Percentiles rank a stretch among this genome's conserved stretches.
These are phyloP conservation scores for Paecilomyces dactylethromorphus DNA, from an alignment of 2,329 filamentous ascomycete species.

Conservation along the genomic window DNA sequence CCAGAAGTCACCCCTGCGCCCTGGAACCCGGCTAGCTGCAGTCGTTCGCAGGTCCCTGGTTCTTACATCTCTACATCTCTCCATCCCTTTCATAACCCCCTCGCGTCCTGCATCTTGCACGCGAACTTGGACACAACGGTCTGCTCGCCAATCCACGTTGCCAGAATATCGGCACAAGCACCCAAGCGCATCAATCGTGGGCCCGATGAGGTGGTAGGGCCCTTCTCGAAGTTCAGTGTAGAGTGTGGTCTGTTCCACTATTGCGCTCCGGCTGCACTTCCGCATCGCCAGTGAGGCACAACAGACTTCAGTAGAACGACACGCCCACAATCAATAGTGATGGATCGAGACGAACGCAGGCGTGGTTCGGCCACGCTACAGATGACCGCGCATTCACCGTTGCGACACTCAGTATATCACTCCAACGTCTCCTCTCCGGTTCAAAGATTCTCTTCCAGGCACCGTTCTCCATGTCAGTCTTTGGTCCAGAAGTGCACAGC, in stretches of 20 bases:
- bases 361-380: neutral
- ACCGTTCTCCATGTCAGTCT: neutral
- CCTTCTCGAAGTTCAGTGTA: neutral
- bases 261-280: neutral
- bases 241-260: neutral
- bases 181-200: neutral
- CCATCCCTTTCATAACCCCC: neutral
- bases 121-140: neutral
- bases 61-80: neutral
- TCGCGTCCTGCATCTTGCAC: neutral
- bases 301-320: neutral
- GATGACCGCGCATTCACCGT: neutral
- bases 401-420: neutral
- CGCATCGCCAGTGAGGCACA: neutral
- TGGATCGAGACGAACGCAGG: neutral
- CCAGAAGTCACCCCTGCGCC: neutral
- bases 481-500: neutral
- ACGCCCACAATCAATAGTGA: neutral
- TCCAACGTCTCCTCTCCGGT: neutral
- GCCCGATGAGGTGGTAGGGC: neutral
- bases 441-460: neutral
- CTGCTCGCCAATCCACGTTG: neutral
- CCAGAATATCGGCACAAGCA: neutral
- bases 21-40: neutral
- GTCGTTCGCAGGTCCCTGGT: neutral